phyloP scores from a whole-genome alignment of 805 yeast species.

The Yarrowia divulgata region DNA sequence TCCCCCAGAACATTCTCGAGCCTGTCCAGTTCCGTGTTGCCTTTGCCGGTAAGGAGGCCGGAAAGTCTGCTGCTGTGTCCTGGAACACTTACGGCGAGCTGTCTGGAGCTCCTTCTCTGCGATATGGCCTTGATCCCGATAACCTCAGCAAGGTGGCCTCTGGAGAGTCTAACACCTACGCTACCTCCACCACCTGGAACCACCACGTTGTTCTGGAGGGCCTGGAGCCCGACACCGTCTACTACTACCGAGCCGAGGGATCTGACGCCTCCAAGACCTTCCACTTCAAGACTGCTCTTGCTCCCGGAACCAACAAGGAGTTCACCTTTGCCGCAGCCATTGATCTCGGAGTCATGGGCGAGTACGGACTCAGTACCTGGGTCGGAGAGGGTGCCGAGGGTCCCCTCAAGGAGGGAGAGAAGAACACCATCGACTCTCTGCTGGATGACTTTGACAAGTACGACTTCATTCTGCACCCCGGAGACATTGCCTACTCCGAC shows the following conservation, averaged over 20 bases:
- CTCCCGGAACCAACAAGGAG: constrained; percentile 40
- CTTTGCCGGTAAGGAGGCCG: constrained; percentile 9
- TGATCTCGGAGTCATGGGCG: constrained; percentile 39
- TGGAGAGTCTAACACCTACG: constrained; percentile 44
- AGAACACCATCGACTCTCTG: constrained; percentile 44
- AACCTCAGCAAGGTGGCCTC: constrained; percentile 31
- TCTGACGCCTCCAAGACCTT: constrained; percentile 35
- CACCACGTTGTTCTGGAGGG: constrained; percentile 47
- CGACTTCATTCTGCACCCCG: constrained; percentile 47
- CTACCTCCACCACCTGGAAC: constrained; percentile 45
- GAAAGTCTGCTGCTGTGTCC: constrained; percentile 24
- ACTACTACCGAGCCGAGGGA: constrained; percentile 47
- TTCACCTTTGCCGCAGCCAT: constrained; percentile 32
- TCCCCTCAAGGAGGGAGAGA: constrained; percentile 35
- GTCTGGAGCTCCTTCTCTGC: constrained; percentile 43
- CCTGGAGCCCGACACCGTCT: constrained; percentile 47
- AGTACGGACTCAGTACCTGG: constrained; percentile 39
- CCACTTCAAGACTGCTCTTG: constrained; percentile 42
- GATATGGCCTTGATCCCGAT: constrained; percentile 44
- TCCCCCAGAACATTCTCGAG: constrained; percentile 17
- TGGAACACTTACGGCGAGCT: constrained; percentile 47
- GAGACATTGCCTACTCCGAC: constrained; percentile 50
- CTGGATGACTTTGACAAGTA: constrained; percentile 42
- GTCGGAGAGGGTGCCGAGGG: constrained; percentile 19
- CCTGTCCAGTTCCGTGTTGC: constrained; percentile 36